These are phyloP conservation scores for Geotrichum candidum DNA, from an alignment of 1,139 yeast species.

Conservation along the genomic window DNA sequence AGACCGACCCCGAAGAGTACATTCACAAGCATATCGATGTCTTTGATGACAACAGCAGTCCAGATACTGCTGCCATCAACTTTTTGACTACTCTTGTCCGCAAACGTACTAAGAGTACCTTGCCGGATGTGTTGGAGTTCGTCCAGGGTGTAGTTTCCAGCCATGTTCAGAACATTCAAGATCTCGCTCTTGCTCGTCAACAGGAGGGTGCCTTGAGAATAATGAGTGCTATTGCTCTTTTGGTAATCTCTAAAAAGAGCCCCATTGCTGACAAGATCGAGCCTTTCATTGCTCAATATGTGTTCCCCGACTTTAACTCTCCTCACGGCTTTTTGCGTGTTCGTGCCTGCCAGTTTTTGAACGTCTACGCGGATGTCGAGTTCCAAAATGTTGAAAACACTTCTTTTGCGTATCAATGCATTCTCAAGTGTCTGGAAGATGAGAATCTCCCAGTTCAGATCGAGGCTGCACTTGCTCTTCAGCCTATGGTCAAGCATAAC, in stretches of 20 bases:
- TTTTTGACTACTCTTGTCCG: constrained; percentile 66
- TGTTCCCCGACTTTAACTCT: constrained; percentile 67
- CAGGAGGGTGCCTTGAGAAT: constrained; percentile 79
- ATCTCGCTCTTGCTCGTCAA: constrained; percentile 57
- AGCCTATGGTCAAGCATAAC: constrained; percentile 62
- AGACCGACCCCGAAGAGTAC: constrained; percentile 86
- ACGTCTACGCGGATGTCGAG: constrained; percentile 61
- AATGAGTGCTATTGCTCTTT: constrained; percentile 63
- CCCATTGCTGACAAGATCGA: constrained; percentile 67
- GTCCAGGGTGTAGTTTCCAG: constrained; percentile 50
- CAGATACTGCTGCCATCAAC: constrained; percentile 78
- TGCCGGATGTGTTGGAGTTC: constrained; percentile 61
- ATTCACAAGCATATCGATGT: constrained; percentile 73
- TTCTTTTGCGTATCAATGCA: constrained; percentile 57
- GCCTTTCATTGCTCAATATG: constrained; percentile 52
- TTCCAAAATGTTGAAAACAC: constrained; percentile 48
- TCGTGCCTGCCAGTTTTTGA: constrained; percentile 72
- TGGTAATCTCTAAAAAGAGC: constrained; percentile 49
- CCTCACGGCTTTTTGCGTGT: constrained; percentile 71
- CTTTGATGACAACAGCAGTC: constrained; percentile 64
- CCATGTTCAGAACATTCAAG: constrained; percentile 39
- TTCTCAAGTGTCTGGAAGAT: constrained; percentile 53
- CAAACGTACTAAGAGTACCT: constrained; percentile 55
- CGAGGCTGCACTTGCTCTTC: constrained; percentile 81
- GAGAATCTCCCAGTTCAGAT: constrained; percentile 70